phyloP scores from a whole-genome alignment of 2,329 filamentous ascomycete genomes.

The Aspergillus sp. region DNA sequence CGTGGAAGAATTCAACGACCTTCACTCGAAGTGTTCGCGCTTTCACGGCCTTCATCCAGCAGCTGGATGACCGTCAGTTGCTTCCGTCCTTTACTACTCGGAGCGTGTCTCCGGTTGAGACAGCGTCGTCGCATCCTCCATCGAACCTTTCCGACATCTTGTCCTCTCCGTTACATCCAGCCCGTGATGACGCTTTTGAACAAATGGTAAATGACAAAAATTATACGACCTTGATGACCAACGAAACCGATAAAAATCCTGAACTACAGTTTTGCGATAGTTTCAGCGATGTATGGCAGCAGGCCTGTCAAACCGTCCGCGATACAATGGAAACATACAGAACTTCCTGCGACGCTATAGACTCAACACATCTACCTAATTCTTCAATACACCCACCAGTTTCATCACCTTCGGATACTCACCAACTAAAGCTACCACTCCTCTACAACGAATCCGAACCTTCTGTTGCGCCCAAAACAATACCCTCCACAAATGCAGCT shows the following conservation, averaged over 20 bases:
- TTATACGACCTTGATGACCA: constrained; percentile 1
- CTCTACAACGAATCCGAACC: not conserved
- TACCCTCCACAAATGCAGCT: constrained; percentile 4
- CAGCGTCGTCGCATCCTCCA: constrained; percentile 4
- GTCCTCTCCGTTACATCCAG: constrained; percentile 6
- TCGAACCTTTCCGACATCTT: constrained; percentile 7
- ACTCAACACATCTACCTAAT: not conserved
- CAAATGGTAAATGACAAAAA: constrained; percentile 2
- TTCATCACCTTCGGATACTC: no score
- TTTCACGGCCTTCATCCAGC: constrained; percentile 24
- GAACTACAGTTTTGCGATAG: constrained; percentile 5
- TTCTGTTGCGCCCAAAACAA: not conserved
- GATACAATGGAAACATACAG: not conserved
- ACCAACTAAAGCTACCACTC: no score
- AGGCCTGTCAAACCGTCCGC: constrained; percentile 20
- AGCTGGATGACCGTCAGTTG: constrained; percentile 21
- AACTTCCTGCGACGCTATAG: not conserved
- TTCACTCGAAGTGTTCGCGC: constrained; percentile 24
- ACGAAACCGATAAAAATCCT: not conserved
- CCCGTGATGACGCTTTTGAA: constrained; percentile 2
- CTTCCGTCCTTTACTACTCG: constrained; percentile 16
- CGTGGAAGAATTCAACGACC: constrained; percentile 16
- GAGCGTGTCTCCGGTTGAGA: constrained; percentile 6
- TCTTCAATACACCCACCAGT: no score
- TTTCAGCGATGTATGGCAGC: constrained; percentile 24